Percentiles rank a stretch among this genome's conserved stretches.
phyloP scores from a whole-genome alignment of 1,284 basidiomycete species.

The Paramarasmius palmivorus region DNA sequence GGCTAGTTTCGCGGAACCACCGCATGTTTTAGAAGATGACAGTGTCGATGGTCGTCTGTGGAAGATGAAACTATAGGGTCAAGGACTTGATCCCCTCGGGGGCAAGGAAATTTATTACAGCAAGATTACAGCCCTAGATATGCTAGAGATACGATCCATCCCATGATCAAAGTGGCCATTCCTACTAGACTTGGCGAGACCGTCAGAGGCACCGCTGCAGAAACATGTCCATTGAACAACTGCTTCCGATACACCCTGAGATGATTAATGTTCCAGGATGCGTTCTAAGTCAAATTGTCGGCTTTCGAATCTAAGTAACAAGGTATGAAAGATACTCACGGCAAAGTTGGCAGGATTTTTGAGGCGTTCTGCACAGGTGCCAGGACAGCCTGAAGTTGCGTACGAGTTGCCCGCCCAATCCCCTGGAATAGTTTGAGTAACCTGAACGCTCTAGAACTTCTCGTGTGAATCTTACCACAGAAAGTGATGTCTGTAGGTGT shows the following conservation, averaged over 20 bases:
- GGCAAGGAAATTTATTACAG: not conserved
- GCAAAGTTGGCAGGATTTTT: conserved; percentile 71
- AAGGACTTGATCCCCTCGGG: not conserved
- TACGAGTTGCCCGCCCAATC: conserved; percentile 84
- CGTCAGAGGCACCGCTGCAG: conserved; percentile 8
- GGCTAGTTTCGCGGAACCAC: conserved; percentile 71
- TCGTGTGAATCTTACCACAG: conserved; percentile 49
- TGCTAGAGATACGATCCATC: too few species aligned
- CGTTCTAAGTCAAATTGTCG: conserved; percentile 40
- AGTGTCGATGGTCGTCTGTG: conserved; percentile 43
- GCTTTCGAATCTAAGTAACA: too few species aligned
- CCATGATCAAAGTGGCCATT: not conserved
- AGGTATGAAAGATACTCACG: conserved; percentile 34
- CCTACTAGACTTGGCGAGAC: not conserved
- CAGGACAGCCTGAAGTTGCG: conserved; percentile 69
- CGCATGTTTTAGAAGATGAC: conserved; percentile 21
- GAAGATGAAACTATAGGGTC: conserved; percentile 55
- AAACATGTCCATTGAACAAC: conserved; percentile 31
- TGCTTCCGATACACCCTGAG: conserved; percentile 54
- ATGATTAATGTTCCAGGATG: conserved; percentile 58
- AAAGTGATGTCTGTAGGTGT: conserved; percentile 72
- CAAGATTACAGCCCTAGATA: too few species aligned
- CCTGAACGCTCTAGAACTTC: not conserved
- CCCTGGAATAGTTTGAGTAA: conserved; percentile 38
- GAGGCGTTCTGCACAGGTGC: conserved; percentile 64